A percentile compares a stretch with the other conserved stretches of the same genome.
phyloP scores from a whole-genome alignment of 2,329 filamentous ascomycete genomes.

The Chrysoporthe puriensis region DNA sequence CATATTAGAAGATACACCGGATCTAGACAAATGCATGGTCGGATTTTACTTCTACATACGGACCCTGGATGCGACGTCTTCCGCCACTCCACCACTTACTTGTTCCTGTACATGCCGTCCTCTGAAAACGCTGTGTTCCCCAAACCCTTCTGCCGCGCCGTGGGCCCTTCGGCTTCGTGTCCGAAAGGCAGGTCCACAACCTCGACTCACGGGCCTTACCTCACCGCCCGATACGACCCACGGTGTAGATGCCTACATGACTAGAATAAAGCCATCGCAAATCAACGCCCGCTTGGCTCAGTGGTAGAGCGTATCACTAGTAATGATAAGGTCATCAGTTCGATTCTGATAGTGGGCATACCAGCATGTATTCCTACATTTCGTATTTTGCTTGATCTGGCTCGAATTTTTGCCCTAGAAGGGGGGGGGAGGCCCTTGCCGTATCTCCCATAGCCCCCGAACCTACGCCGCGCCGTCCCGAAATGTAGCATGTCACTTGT shows the following conservation, averaged over 20 bases:
- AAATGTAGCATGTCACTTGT: too few species aligned
- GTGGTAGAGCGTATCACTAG: slow-evolving; percentile 30
- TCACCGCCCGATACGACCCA: neutral
- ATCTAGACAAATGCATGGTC: slow-evolving; percentile 9
- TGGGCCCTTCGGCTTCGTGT: neutral
- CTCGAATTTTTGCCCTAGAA: too few species aligned
- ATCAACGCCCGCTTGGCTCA: slow-evolving; percentile 25
- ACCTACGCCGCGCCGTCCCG: too few species aligned
- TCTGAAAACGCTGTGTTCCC: neutral
- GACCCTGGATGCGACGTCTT: neutral
- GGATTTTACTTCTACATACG: neutral
- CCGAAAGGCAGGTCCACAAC: slow-evolving; percentile 6
- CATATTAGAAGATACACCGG: neutral
- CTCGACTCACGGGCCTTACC: neutral
- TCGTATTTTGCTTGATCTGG: neutral
- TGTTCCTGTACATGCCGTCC: neutral
- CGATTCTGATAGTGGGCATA: slow-evolving; percentile 27
- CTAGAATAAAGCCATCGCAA: too few species aligned
- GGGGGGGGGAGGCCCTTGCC: too few species aligned
- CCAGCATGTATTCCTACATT: neutral
- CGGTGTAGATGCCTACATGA: neutral
- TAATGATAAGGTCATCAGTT: slow-evolving; percentile 29
- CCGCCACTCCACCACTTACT: neutral
- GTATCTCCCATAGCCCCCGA: too few species aligned
- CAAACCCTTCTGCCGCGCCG: neutral